These are phyloP conservation scores for Scorias spongiosa DNA, from an alignment of 2,329 filamentous ascomycete genomes.

Conservation along the genomic window DNA sequence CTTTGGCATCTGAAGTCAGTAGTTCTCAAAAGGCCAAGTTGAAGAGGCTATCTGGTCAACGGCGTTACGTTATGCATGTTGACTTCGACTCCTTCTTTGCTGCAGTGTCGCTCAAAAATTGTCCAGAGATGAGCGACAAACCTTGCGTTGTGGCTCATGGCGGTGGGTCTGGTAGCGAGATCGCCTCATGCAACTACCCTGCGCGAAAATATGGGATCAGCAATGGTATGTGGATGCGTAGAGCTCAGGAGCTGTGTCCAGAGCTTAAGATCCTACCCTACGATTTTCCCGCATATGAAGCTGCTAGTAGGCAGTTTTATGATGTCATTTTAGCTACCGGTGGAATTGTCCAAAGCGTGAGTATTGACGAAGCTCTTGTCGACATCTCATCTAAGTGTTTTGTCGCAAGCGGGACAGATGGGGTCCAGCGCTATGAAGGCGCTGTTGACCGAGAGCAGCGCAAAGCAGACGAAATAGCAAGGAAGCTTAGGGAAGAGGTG, in stretches of 20 bases:
- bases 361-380: conserved; percentile 84
- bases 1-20: conserved; percentile 55
- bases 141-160: conserved; percentile 85
- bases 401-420: conserved; percentile 49
- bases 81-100: conserved; percentile 99
- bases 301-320: conserved; percentile 79
- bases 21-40: conserved; percentile 34
- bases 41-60: conserved; percentile 44
- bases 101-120: conserved; percentile 68
- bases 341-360: conserved; percentile 85
- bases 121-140: conserved; percentile 60
- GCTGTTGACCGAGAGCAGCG: conserved; percentile 64
- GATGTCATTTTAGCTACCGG: conserved; percentile 64
- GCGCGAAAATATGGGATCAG: conserved; percentile 76
- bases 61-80: conserved; percentile 82
- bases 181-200: conserved; percentile 93
- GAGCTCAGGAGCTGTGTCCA: conserved; percentile 66
- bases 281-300: conserved; percentile 88
- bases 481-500: conserved; percentile 50
- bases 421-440: conserved; percentile 48
- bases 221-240: conserved; percentile 99
- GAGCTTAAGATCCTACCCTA: conserved; percentile 84
- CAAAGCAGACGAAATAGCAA: conserved; percentile 58
- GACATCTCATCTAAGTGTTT: conserved; percentile 64
- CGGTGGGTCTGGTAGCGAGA: conserved; percentile 72